phyloP scores from a whole-genome alignment of 2,329 filamentous ascomycete genomes.

The Phaeosphaeria sp. region DNA sequence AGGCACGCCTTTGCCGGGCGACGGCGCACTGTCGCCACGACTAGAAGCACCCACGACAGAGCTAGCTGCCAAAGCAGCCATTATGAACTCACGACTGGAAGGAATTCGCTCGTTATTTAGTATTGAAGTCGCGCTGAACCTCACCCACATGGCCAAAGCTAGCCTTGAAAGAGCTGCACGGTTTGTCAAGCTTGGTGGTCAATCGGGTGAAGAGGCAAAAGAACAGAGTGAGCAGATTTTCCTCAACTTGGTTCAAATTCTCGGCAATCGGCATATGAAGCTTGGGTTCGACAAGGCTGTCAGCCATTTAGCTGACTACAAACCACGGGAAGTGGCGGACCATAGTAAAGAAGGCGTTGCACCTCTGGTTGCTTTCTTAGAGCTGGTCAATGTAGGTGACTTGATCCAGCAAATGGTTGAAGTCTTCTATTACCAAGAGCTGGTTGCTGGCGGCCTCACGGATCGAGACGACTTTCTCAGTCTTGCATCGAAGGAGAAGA shows the following conservation, averaged over 20 bases:
- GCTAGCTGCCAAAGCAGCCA: slow-evolving; percentile 93
- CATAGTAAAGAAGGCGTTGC: slow-evolving; percentile 77
- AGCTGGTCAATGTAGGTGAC: slow-evolving; percentile 97
- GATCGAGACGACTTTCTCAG: slow-evolving; percentile 96
- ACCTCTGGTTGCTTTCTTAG: slow-evolving; percentile 92
- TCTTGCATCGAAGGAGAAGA: slow-evolving; percentile 91
- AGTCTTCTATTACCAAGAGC: slow-evolving; percentile 96
- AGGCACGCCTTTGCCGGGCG: slow-evolving; percentile 48
- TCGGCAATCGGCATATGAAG: slow-evolving; percentile 87
- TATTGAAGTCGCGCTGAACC: slow-evolving; percentile 88
- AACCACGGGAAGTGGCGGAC: slow-evolving; percentile 80
- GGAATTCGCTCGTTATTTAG: slow-evolving; percentile 95
- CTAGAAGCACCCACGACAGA: slow-evolving; percentile 83
- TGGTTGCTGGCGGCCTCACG: slow-evolving; percentile 79
- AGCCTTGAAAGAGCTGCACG: slow-evolving; percentile 84
- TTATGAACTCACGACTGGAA: slow-evolving; percentile 93
- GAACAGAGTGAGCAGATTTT: slow-evolving; percentile 93
- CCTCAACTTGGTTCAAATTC: slow-evolving; percentile 78
- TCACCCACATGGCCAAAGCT: slow-evolving; percentile 87
- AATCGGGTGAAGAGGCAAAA: slow-evolving; percentile 80
- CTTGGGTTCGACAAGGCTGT: slow-evolving; percentile 94
- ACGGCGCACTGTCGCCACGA: slow-evolving; percentile 46
- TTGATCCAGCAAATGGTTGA: slow-evolving; percentile 99
- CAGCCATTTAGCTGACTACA: slow-evolving; percentile 87
- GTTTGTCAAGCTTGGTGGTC: slow-evolving; percentile 80